phyloP scores from a whole-genome alignment of 2,329 filamentous ascomycete species.

The Camillea tinctor region DNA sequence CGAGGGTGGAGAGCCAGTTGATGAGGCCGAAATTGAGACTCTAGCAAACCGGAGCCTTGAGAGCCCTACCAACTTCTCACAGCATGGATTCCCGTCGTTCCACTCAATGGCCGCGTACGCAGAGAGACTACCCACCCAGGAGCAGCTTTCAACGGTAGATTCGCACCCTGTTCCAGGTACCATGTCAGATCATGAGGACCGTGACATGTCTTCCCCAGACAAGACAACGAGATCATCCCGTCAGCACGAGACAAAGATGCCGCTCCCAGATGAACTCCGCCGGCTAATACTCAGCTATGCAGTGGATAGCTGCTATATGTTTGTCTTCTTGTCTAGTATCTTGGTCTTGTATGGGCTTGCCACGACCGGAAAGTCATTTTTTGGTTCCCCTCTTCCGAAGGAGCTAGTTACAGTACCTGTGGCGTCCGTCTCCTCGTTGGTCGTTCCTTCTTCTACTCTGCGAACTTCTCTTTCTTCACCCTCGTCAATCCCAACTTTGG shows the following conservation, averaged over 20 bases:
- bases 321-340: constrained; percentile 19
- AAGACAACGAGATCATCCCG: background rate
- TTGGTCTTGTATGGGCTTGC: constrained; percentile 20
- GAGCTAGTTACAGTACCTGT: constrained; percentile 33
- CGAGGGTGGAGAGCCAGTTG: constrained; percentile 13
- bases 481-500: constrained; percentile 24
- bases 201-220: background rate
- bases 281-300: constrained; percentile 8
- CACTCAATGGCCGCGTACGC: constrained; percentile 9
- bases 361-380: constrained; percentile 18
- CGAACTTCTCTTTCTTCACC: constrained; percentile 23
- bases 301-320: constrained; percentile 14
- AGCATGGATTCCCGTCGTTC: constrained; percentile 21
- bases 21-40: constrained; percentile 26
- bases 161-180: background rate
- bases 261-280: background rate
- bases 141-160: constrained; percentile 1
- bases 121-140: constrained; percentile 7
- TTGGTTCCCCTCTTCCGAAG: constrained; percentile 16
- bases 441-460: constrained; percentile 20
- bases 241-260: background rate
- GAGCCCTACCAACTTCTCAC: constrained; percentile 31
- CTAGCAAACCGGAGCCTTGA: constrained; percentile 32
- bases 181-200: background rate
- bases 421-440: constrained; percentile 28